Base-by-base conservation (phyloP, 371 early-diverging fungal species). In the Rhizopus arrhizus region DNA sequence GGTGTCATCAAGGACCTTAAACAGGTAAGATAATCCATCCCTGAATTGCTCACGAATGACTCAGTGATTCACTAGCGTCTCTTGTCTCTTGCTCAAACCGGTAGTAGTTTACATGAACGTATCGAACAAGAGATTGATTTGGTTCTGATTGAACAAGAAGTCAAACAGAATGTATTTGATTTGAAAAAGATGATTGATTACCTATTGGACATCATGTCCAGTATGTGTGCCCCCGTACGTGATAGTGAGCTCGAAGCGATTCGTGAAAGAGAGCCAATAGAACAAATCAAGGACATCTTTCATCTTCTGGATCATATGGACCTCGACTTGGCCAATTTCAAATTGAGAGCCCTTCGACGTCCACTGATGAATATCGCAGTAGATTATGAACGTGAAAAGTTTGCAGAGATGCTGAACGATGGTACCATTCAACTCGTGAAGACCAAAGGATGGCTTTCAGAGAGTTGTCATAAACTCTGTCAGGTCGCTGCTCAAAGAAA, bases 181-280 rank as follows among this genome's bases (percentile, higher is more conserved):
- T 54, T 87, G 6, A 53, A 63, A 13, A 38, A 57, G 10, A 69
- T 71, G 62, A 56, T 88, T 5, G 34, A 58, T 10, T 83, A 74
- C 65, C 68, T 90, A 2, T 43, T 81, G 2, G 60, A 62, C 36
- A 77, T 78, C 12, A 87, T 91, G 87, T 56, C 76, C 1, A 74
- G 82, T 48, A 80, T 91, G 29, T 90, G 91, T 63, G 91, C 93
- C 0, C 93, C 93, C 9, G 77, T 87, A 2, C 83, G 92, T 7
- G 93, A 93, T 60, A 64, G 72, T 12, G 75, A 78, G 10, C 83
- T 92, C 38, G 69, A 79, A 35, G 62, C 22, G 5, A 61, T 87
- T 12, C 55, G 53, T 4, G 33, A 48, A 12, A 43, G 53, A 5
- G 65, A 33, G 31, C 31, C 54, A 22, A 46, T 49, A 5, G 59